Base-by-base conservation (phyloP, 2,329 filamentous ascomycete genomes). In the Trichoderma sp. region DNA sequence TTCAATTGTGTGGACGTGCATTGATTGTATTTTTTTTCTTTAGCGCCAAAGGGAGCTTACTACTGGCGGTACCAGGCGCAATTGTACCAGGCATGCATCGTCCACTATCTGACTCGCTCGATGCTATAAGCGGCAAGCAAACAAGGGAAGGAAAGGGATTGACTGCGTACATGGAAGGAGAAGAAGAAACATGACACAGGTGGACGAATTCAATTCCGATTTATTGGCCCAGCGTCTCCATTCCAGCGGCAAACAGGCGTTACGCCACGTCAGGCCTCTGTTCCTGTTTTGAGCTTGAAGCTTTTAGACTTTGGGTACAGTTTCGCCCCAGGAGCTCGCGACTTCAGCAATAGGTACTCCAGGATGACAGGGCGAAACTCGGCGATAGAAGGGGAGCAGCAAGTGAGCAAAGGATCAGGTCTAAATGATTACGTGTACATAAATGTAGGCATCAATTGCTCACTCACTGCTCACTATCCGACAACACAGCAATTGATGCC, bases 181-280 rank as follows among this genome's bases (percentile, higher is more conserved):
- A 24, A 56, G 50, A 53, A 12, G 53, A 62, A 71, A 31, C 35
- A 38, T 18, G 41, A 53, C 45, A 56, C n/a, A 45, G 16, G 41
- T 45, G 50, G 38, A 31, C 18, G 59, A 35, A 45, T 29, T 56
- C 56, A 45, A 62, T 45, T 53, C 56, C 18, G 56, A 71, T 71
- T 45, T 31, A 62, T 62, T 71, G 35, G 56, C 24, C 60, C 60
- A 71, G 27, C 21, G 24, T 56, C 50, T 29, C 14, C 68, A 71
- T 71, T 41, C 68, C 68, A 62, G 68, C 68, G 35, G 41, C 24
- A 45, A 62, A 24, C 24, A 41, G 68, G 68, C 68, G 68, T 50
- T 62, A 71, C 53, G 68, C 68, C 68, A 71, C 68, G 14, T 41
- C 68, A 62, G 38, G 56, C 68, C 56, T 56, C 62, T 59, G 56